Conservation (phyloP, 2,329 filamentous ascomycete species). For the Verticillium isaacii region DNA sequence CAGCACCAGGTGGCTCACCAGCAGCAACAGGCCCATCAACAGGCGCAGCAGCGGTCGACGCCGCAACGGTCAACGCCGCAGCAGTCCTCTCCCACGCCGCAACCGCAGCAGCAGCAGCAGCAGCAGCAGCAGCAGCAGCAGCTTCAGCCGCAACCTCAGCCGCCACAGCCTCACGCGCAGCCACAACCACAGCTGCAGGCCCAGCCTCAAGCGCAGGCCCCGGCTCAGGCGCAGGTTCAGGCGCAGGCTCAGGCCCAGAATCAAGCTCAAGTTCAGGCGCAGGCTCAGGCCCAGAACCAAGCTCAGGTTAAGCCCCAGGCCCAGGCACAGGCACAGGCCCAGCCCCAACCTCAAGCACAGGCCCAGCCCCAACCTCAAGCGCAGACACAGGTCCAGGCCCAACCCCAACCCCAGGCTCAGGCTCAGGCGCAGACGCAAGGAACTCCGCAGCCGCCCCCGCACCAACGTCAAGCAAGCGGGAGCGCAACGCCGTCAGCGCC, state of each 20-base stretch:
- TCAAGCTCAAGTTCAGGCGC: background rate
- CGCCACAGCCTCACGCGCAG: constrained; percentile 15
- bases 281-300: background rate
- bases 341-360: constrained; percentile 10
- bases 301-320: constrained; percentile 19
- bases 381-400: constrained; percentile 18
- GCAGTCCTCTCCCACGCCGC: constrained; percentile 22
- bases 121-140: constrained; percentile 17
- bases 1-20: constrained; percentile 2
- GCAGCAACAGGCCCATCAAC: constrained; percentile 1
- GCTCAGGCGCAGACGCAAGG: constrained; percentile 11
- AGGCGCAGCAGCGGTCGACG: constrained; percentile 4
- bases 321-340: constrained; percentile 15
- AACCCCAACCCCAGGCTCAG: constrained; percentile 10
- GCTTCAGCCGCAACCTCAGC: constrained; percentile 20
- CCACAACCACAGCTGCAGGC: constrained; percentile 12
- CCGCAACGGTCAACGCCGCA: constrained; percentile 13
- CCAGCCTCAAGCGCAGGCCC: constrained; percentile 16
- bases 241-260: constrained; percentile 7
- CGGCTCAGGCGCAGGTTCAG: constrained; percentile 15
- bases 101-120: constrained; percentile 14
- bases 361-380: constrained; percentile 11
- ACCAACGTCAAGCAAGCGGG: constrained; percentile 29
- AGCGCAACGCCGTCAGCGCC: constrained; percentile 36
- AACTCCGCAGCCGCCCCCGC: constrained; percentile 13